Conservation (phyloP, 148 eudicot species). For the Rheum nobile region DNA sequence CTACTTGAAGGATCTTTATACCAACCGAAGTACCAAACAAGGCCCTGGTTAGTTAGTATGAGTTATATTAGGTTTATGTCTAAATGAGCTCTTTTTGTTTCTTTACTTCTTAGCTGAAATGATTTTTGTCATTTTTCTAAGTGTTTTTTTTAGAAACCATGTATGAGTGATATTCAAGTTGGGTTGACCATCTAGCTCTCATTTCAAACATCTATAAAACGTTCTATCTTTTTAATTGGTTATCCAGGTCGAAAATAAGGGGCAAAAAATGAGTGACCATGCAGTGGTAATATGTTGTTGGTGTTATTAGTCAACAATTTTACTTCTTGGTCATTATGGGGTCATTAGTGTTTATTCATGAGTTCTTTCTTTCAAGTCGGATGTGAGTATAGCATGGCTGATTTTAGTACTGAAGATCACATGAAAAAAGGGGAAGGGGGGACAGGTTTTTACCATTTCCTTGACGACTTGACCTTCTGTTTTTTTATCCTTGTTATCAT, state of each 20-base stretch:
- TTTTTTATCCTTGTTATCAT: not conserved
- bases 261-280: conserved; percentile 60
- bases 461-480: not conserved
- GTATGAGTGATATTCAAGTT: too few relatives aligned
- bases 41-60: too few relatives aligned
- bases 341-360: not conserved
- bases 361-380: conserved; percentile 38
- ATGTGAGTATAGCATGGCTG: conserved; percentile 95
- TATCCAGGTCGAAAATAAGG: conserved; percentile 78
- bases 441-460: conserved; percentile 46
- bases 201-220: too few relatives aligned
- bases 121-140: not conserved
- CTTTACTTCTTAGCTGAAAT: too few relatives aligned
- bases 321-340: not conserved
- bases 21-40: not conserved
- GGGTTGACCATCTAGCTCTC: not conserved
- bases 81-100: not conserved
- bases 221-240: too few relatives aligned
- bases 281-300: conserved; percentile 53
- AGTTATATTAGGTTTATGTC: too few relatives aligned
- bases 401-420: conserved; percentile 96
- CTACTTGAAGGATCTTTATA: not conserved
- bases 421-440: conserved; percentile 85
- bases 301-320: not conserved
- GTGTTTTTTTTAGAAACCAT: too few relatives aligned